Base-by-base conservation (phyloP, 2,329 filamentous ascomycete species). In the Verruconis gallopava region DNA sequence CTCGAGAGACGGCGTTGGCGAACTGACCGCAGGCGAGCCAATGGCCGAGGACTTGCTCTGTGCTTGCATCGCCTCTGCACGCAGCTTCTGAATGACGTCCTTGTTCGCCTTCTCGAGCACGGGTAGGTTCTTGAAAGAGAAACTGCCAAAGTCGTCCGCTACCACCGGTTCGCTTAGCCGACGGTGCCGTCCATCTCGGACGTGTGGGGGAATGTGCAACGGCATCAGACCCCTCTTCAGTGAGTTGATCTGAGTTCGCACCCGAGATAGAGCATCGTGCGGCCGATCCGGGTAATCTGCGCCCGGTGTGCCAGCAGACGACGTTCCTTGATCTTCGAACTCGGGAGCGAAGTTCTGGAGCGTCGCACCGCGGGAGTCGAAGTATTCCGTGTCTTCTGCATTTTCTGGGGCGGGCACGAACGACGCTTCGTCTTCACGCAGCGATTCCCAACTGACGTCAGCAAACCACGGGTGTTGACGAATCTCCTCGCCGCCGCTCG, bases 41-140 rank as follows among this genome's bases (percentile, higher is more conserved):
- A 62, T 59, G 42, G 56, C 56, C 2, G 52, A 51, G 15, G 60
- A 44, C 49, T 76, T 74, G 46, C 69, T 69, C 51, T 78, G 75
- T 25, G 71, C 69, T 52, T 80, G 86, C 65, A 95, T 72, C 3
- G 91, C 88, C 60, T 96, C 88, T 17, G 88, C 85, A 9, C 88
- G 79, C 44, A 98, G 69, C 59, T 96, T 96, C 53, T 96, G 88
- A 21, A 98, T 94, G 21, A 96, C 86, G 53, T 98, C 91, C 58
- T 98, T 98, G 63, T 98, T 98, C 42, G 91, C 91, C 60, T 95
- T 96, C 54, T 96, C 91, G 14, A 98, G 70, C 15, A 96, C 89
- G 0, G 89, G 88, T 38, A 98, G 66, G 53, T 98, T 98, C 65
- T 98, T 98, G 70, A 94, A 98, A 30, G 85, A 77, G 61, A 98